These are phyloP conservation scores for Plectosphaerella plurivora DNA, from an alignment of 2,329 filamentous ascomycete species.

Conservation along the genomic window DNA sequence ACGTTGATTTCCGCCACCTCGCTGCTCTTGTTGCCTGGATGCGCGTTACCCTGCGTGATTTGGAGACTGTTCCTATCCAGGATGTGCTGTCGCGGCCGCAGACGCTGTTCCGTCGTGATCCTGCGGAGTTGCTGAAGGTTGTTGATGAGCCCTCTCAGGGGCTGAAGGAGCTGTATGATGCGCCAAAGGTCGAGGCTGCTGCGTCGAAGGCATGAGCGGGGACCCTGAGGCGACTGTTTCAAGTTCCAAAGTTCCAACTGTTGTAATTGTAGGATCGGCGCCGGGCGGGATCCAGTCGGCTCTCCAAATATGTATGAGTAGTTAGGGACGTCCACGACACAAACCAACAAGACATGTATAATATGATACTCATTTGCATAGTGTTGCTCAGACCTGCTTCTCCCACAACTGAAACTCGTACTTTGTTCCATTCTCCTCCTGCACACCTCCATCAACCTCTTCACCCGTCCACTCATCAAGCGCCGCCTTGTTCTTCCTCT, in stretches of 20 bases:
- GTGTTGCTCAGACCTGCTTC: constrained; percentile 30
- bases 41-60: constrained; percentile 38
- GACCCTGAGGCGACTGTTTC: no score
- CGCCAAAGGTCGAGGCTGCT: constrained; percentile 7
- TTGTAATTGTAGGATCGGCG: no score
- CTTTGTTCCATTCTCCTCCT: constrained; percentile 58
- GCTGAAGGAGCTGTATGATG: constrained; percentile 24
- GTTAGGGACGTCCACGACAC: not conserved
- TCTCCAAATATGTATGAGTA: not conserved
- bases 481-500: constrained; percentile 33
- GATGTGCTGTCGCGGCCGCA: constrained; percentile 30
- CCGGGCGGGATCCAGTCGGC: no score
- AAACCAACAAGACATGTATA: constrained; percentile 1
- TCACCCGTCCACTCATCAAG: constrained; percentile 65
- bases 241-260: no score
- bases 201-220: not conserved
- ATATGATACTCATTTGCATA: not conserved
- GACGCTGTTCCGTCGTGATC: constrained; percentile 38
- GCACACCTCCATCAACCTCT: constrained; percentile 47
- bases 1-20: constrained; percentile 45
- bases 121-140: constrained; percentile 27
- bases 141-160: constrained; percentile 37
- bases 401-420: constrained; percentile 77
- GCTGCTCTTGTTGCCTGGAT: constrained; percentile 55
- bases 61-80: constrained; percentile 47